Conservation (phyloP, 1,139 yeast genomes). For the Eremothecium gossypii region DNA sequence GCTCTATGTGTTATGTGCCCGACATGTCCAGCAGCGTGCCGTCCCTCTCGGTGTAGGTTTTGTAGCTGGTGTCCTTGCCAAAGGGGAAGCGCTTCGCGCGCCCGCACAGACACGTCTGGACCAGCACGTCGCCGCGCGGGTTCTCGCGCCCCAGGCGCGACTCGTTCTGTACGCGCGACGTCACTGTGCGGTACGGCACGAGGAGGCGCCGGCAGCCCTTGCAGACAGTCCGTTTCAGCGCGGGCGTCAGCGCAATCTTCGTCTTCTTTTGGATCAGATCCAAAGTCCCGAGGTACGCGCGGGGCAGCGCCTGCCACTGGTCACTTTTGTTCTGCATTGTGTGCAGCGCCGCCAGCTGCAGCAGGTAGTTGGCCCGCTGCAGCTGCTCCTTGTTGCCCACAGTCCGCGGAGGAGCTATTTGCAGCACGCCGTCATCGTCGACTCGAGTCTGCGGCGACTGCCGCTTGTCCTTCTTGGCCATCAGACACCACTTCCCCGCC, state of each 20-base stretch:
- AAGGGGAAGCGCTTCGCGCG: conserved; percentile 18
- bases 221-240: conserved; percentile 23
- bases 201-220: conserved; percentile 21
- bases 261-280: conserved; percentile 25
- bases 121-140: conserved; percentile 13
- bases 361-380: conserved; percentile 25
- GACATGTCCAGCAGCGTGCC: conserved; percentile 10
- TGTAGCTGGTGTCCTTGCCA: conserved; percentile 18
- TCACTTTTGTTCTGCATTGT: conserved; percentile 9
- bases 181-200: conserved; percentile 13
- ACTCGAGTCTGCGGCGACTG: background rate
- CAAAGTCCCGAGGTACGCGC: conserved; percentile 18
- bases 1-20: background rate
- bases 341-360: conserved; percentile 20
- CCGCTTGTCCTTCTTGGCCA: background rate
- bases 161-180: conserved; percentile 7
- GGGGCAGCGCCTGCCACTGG: conserved; percentile 14
- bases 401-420: conserved; percentile 18
- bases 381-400: conserved; percentile 23
- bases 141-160: conserved; percentile 5
- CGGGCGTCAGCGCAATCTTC: conserved; percentile 20
- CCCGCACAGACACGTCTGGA: conserved; percentile 22
- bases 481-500: background rate
- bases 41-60: conserved; percentile 17
- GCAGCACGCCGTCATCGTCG: conserved; percentile 17